A percentile compares a stretch with the other conserved stretches of the same genome.
These are phyloP conservation scores for Stephanodiscus triporus DNA, from an alignment of 108 stramenopile species.

Conservation along the genomic window DNA sequence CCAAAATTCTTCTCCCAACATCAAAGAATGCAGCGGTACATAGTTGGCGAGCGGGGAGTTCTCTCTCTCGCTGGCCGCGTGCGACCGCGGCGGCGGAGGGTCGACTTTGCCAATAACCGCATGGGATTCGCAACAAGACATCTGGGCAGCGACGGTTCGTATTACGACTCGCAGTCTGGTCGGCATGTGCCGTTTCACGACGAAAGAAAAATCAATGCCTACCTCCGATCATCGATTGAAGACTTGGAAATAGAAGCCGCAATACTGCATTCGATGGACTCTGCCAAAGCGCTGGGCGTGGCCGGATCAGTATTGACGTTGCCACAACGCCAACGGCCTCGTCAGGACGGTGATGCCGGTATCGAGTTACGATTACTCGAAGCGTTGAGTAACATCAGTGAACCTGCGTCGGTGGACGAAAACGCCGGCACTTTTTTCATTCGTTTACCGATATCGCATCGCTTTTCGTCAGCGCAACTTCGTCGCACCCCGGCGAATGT, in stretches of 20 bases:
- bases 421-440: background rate
- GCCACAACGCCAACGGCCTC: constrained; percentile 6
- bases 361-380: background rate
- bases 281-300: constrained; percentile 1
- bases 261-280: background rate
- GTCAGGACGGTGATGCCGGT: background rate
- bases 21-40: too few relatives aligned
- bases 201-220: constrained; percentile 45
- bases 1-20: too few relatives aligned
- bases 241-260: too few relatives aligned
- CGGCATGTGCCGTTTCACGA: constrained; percentile 60
- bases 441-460: background rate
- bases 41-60: too few relatives aligned
- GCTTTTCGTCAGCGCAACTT: background rate
- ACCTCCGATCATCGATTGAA: constrained; percentile 35
- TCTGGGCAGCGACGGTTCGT: too few relatives aligned
- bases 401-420: background rate
- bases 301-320: constrained; percentile 7
- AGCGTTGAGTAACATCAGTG: constrained; percentile 3
- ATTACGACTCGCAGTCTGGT: constrained; percentile 72
- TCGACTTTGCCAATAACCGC: too few relatives aligned
- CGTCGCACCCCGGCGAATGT: background rate
- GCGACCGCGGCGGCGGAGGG: too few relatives aligned
- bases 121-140: too few relatives aligned
- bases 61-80: too few relatives aligned